Base-by-base conservation (phyloP, 768 basidiomycete species). In the Kwoniella sp. region DNA sequence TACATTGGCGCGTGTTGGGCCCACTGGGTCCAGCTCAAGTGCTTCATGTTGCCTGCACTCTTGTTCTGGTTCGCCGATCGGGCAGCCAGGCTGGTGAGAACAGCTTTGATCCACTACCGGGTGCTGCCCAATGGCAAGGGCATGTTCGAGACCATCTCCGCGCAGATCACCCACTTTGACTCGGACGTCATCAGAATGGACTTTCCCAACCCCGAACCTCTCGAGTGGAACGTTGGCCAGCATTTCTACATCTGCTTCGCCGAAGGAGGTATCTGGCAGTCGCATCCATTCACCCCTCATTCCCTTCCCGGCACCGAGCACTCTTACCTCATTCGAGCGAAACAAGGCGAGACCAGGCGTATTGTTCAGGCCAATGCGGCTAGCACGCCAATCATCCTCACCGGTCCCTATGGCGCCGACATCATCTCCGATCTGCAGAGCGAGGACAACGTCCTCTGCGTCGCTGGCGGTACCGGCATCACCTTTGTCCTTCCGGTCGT, bases 261-360 rank as follows among this genome's bases (percentile, higher is more conserved):
- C n/a, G 25, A 63, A 25, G 37, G 29, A 9, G 44, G 56, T n/a
- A 61, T 61, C 33, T 61, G 59, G 59, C 63, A 65, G 38, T 65
- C 63, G 2, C 63, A 65, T 33, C 63, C 63, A 1, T 65, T 65
- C 45, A 65, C 63, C 1, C 62, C 62, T 2, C 33, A 60, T 14
- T 60, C 53, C 25, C 27, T 57, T 14, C 62, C 62, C 19, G 48
- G 48, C 14, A 39, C 32, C 5, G 15, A 32, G 5, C 58, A 60
- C 14, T 57, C 48, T 2, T 63, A 63, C 38, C 28, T 63, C 38
- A 34, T 63, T 36, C 55, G 62, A 44, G 58, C 55, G 2, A 60
- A 57, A 31, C 25, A 37, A 3, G 62, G 62, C 22, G 62, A 63
- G 17, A 63, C 62, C n/a, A 60, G 57, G 25, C 34, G 44, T 11